phyloP scores from a whole-genome alignment of 148 eudicot genomes.

The Gaultheria prostrata region DNA sequence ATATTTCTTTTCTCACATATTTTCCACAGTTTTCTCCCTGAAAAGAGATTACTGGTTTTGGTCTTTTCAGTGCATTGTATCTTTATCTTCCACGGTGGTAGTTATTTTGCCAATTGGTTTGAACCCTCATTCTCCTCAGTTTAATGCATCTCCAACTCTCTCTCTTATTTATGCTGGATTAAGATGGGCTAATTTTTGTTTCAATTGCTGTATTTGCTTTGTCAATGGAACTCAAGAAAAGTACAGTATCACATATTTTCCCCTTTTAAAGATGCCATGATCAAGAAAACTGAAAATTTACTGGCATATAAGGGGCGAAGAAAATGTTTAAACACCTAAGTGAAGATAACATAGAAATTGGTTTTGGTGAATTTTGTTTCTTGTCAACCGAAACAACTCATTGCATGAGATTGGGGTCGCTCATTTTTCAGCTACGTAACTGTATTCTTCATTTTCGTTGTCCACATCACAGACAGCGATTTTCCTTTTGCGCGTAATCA shows the following conservation, averaged over 20 bases:
- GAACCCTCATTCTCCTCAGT: background rate
- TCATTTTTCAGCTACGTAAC: background rate
- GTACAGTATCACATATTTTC: background rate
- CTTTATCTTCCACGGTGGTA: background rate
- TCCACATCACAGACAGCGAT: background rate
- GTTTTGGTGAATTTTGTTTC: background rate
- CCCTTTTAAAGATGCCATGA: background rate
- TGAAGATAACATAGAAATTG: background rate
- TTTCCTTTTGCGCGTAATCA: background rate
- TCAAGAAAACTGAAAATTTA: background rate
- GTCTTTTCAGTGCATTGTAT: background rate
- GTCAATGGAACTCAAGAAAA: background rate
- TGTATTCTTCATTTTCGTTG: background rate
- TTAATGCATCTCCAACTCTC: background rate
- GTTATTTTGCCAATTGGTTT: background rate
- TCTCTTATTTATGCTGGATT: background rate
- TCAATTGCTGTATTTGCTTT: background rate
- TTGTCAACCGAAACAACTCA: background rate
- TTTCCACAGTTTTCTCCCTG: background rate
- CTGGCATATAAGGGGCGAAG: background rate
- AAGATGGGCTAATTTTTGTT: background rate
- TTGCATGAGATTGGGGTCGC: background rate
- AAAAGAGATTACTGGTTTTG: background rate
- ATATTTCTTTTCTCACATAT: background rate
- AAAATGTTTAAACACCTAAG: background rate